phyloP scores from a whole-genome alignment of 2,329 filamentous ascomycete species.

The Pseudogymnoascus destructans region DNA sequence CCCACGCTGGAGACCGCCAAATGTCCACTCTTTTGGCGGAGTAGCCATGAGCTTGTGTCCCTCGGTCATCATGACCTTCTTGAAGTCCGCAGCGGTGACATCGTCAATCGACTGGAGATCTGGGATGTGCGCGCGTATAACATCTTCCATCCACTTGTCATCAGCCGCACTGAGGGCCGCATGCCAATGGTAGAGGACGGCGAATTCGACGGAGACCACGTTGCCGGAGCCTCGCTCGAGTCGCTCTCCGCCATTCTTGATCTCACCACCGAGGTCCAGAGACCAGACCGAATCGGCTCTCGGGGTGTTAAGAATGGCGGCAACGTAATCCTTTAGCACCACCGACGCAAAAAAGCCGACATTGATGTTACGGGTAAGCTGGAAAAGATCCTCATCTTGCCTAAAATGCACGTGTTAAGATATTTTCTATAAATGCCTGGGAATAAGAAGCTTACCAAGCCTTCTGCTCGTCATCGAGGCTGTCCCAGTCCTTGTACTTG shows the following conservation, averaged over 20 bases:
- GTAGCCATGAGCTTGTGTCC: slow-evolving; percentile 28
- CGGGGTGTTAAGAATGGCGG: slow-evolving; percentile 34
- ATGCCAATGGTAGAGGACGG: slow-evolving; percentile 36
- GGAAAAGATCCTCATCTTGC: slow-evolving; percentile 37
- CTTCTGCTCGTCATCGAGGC: slow-evolving; percentile 27
- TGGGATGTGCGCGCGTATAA: slow-evolving; percentile 27
- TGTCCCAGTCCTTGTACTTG: slow-evolving; percentile 31
- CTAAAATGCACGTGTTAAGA: slow-evolving; percentile 20
- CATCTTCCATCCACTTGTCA: slow-evolving; percentile 33
- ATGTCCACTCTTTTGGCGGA: slow-evolving; percentile 30
- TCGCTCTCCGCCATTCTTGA: slow-evolving; percentile 30
- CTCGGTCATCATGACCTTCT: slow-evolving; percentile 29
- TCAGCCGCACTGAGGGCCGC: slow-evolving; percentile 33
- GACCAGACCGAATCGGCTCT: slow-evolving; percentile 34
- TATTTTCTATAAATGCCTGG: background rate
- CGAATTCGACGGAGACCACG: slow-evolving; percentile 34
- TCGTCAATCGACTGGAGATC: slow-evolving; percentile 32
- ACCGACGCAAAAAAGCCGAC: slow-evolving; percentile 35
- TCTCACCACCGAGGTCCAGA: slow-evolving; percentile 33
- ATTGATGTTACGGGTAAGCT: slow-evolving; percentile 34
- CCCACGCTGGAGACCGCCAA: slow-evolving; percentile 29
- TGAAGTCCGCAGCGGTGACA: slow-evolving; percentile 30
- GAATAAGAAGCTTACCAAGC: slow-evolving; percentile 25
- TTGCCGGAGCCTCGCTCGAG: slow-evolving; percentile 33
- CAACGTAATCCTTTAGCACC: slow-evolving; percentile 34